Evolutionary conservation across 2,329 filamentous ascomycete genomes (phyloP).

Genomic region (Septoria linicola): DNA sequence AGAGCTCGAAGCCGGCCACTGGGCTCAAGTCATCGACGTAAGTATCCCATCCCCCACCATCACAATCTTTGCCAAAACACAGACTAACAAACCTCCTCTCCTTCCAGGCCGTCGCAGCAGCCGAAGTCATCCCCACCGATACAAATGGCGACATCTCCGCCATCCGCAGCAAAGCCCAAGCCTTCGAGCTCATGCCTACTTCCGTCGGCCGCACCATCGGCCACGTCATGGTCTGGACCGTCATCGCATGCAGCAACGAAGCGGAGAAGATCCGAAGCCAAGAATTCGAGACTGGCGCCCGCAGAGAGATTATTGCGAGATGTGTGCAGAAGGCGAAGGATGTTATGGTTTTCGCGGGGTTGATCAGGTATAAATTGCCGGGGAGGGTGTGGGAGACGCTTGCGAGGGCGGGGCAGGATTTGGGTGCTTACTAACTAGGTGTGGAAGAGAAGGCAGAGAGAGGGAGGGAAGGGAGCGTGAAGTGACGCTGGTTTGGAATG

Average conservation of each 20-base stretch:
- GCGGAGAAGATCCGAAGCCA: constrained; percentile 68
- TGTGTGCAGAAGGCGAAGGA: constrained; percentile 81
- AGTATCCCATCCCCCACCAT: constrained; percentile 38
- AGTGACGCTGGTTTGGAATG: too few relatives aligned
- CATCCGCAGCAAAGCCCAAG: constrained; percentile 77
- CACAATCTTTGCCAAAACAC: background rate
- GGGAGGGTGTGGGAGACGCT: constrained; percentile 84
- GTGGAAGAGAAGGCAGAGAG: background rate
- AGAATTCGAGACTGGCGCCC: constrained; percentile 64
- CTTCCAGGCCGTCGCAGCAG: constrained; percentile 36
- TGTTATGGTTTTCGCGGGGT: constrained; percentile 87
- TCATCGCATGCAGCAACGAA: constrained; percentile 79
- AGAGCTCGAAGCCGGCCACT: constrained; percentile 58
- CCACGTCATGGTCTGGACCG: constrained; percentile 89
- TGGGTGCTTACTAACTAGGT: constrained; percentile 38
- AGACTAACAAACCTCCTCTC: constrained; percentile 7
- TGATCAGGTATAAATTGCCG: constrained; percentile 87
- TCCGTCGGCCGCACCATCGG: constrained; percentile 86
- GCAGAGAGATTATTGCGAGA: constrained; percentile 61
- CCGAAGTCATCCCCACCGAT: constrained; percentile 77
- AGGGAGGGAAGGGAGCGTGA: background rate
- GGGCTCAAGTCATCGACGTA: constrained; percentile 64
- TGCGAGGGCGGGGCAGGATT: constrained; percentile 73
- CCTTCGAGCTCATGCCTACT: constrained; percentile 74
- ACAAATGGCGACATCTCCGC: constrained; percentile 71